A percentile compares a stretch with the other conserved stretches of the same genome.
These are phyloP conservation scores for Lagerstroemia speciosa DNA, from an alignment of 345 rosid genomes.

Conservation along the genomic window DNA sequence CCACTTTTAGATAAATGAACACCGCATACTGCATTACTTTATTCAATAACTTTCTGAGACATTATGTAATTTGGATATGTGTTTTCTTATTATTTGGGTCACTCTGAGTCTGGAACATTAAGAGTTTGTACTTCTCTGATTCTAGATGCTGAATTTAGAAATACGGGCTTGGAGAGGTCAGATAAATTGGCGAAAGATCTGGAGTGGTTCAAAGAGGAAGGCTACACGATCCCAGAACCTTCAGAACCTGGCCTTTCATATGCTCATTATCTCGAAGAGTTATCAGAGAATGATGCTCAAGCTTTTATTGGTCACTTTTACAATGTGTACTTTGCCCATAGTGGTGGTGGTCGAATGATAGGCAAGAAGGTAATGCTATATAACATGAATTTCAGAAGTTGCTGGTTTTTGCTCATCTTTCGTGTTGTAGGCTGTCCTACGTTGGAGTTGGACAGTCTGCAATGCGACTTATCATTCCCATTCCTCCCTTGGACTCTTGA, in stretches of 20 bases:
- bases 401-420: not conserved
- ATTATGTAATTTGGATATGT: not conserved
- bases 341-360: conserved; percentile 97
- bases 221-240: conserved; percentile 72
- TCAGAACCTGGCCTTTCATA: conserved; percentile 64
- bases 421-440: not conserved
- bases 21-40: too few relatives aligned
- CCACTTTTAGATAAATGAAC: too few relatives aligned
- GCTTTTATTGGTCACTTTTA: conserved; percentile 96
- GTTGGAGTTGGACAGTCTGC: too few relatives aligned
- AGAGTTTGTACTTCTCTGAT: not conserved
- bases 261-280: conserved; percentile 46
- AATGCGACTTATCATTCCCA: not conserved
- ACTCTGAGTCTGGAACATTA: not conserved
- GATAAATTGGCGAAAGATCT: conserved; percentile 58
- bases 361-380: conserved; percentile 62
- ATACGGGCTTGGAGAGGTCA: conserved; percentile 81
- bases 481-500: not conserved
- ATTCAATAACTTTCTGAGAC: not conserved
- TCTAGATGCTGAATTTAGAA: conserved; percentile 74
- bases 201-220: conserved; percentile 87
- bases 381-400: not conserved
- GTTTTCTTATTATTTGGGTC: not conserved
- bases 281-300: conserved; percentile 83
- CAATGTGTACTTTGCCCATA: conserved; percentile 84